Conservation (phyloP, 2,329 filamentous ascomycete species). For the Fusarium sp. region DNA sequence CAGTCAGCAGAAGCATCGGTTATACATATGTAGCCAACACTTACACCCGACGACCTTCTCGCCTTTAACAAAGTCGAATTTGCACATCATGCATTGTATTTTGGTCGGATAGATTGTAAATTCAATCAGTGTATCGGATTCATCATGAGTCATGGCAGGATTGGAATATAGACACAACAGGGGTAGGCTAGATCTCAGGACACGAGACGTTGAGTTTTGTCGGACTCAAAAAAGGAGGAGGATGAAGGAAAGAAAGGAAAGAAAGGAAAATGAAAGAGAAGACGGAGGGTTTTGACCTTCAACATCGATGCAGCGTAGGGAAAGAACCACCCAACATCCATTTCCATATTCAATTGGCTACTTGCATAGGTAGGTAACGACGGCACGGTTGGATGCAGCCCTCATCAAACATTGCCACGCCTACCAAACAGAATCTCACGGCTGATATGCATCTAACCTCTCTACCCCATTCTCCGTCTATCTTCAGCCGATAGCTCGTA, state of each 20-base stretch:
- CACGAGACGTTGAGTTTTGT: background rate
- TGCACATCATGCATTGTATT: background rate
- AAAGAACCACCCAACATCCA: background rate
- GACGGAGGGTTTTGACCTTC: background rate
- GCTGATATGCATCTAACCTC: background rate
- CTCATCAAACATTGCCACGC: background rate
- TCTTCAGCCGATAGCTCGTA: background rate
- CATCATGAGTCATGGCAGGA: background rate
- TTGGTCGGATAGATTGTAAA: background rate
- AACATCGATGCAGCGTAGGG: background rate
- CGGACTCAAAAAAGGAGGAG: background rate
- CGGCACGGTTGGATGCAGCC: background rate
- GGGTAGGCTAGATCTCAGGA: background rate
- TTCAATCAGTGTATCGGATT: background rate
- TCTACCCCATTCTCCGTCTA: background rate
- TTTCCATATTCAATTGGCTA: background rate
- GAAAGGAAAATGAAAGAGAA: background rate
- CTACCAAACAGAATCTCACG: background rate
- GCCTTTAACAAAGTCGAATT: background rate
- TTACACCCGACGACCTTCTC: background rate
- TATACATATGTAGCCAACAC: background rate
- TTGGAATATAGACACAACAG: background rate
- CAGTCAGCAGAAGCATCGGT: background rate
- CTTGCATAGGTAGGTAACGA: background rate
- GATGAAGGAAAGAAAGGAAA: background rate